Base-by-base conservation (phyloP, 768 basidiomycete genomes). In the Leccinum disarticulatum region DNA sequence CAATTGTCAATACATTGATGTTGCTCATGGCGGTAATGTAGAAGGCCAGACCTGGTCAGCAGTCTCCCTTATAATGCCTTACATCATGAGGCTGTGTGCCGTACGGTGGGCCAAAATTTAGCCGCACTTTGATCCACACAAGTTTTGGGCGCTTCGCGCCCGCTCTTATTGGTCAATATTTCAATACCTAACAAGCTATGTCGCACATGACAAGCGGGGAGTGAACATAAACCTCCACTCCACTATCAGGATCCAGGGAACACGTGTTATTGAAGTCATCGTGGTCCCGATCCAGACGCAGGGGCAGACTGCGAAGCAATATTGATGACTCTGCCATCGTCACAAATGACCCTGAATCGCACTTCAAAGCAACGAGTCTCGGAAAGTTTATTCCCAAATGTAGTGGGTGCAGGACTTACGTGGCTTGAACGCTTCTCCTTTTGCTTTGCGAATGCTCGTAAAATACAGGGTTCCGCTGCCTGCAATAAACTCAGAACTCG, bases 401-500 rank as follows among this genome's bases (percentile, higher is more conserved):
- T 57, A 51, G 47, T 14, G 5, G 17, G 30, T 14, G 7, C 19
- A 38, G 5, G 25, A 57, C 53, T 61, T 71, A 93, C 89, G 68
- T 4, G 87, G 85, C 35, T 81, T 84, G 70, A 89, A 92, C 1
- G 81, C 82, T 43, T 81, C 75, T 9, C 88, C 90, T 67, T 91
- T 92, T 15, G 80, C 83, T 74, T 84, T 87, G 47, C 91, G 81
- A 57, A 93, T 87, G 70, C 89, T 91, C 3, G 90, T 92, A 70
- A 92, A 93, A 68, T 93, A 92, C 2, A 92, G 71, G 17, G 89
- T 93, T 6, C 91, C 91, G 19, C 84, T 79, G 22, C 83, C 90
- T 91, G 58, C 6, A 27, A 30, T 48, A 25, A 9, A 33, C 22
- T 55, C 49, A 38, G 22, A 10, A 31, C 52, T 19, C 19, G 28